These are phyloP conservation scores for Triticum urartu DNA, from an alignment of 176 grass and related monocot genomes.

Conservation along the genomic window DNA sequence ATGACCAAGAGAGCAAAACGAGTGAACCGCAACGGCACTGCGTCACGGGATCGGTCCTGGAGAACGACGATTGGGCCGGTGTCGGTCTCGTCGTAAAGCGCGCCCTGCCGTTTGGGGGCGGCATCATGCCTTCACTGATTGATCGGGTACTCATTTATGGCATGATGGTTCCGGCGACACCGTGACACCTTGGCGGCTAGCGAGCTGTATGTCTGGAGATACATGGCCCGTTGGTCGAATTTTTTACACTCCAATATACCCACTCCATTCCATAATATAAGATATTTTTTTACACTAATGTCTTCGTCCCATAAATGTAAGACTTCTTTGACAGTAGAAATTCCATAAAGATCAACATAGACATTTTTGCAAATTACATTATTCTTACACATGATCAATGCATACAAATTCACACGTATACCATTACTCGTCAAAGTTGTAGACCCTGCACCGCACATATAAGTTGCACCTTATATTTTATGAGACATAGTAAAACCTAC, in stretches of 20 bases:
- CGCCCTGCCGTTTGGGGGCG: background rate
- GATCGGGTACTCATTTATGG: slow-evolving; percentile 23
- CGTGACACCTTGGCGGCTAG: background rate
- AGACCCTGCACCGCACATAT: background rate
- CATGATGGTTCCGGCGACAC: background rate
- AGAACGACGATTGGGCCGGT: background rate
- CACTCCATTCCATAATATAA: too few relatives aligned
- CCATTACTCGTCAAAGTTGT: background rate
- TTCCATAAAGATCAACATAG: background rate
- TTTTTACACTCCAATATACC: too few relatives aligned
- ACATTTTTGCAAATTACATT: background rate
- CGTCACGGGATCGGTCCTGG: background rate
- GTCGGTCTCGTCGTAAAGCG: slow-evolving; percentile 26
- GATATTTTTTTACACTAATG: too few relatives aligned
- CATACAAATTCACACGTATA: background rate
- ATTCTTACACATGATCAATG: background rate
- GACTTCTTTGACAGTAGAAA: background rate
- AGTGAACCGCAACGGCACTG: slow-evolving; percentile 20
- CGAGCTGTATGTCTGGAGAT: background rate
- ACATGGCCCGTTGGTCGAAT: too few relatives aligned
- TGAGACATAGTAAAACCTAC: background rate
- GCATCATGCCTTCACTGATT: slow-evolving; percentile 1
- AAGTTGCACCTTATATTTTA: background rate
- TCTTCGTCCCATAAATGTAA: too few relatives aligned
- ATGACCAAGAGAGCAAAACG: background rate